Base-by-base conservation (phyloP, 139 green algal species). In the Mesotaenium endlicherianum region DNA sequence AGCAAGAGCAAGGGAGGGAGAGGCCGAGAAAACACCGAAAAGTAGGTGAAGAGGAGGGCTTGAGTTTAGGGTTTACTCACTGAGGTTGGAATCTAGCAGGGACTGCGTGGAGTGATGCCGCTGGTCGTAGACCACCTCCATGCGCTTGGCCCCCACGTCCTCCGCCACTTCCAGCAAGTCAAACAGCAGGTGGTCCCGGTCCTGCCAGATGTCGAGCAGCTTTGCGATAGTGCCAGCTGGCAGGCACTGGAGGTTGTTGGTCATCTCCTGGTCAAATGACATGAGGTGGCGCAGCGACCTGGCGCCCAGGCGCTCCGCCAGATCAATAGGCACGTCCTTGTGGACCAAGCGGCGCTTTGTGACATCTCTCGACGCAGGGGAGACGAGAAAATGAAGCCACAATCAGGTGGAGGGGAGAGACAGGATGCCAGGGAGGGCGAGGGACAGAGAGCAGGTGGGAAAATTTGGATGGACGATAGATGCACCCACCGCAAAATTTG, bases 161-260 rank as follows among this genome's bases (percentile, higher is more conserved):
- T 94, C 92, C 26, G 88, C 90, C 42, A 93, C 39, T 81, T 93
- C 92, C 45, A 88, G 38, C 40, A 93, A 77, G 64, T 93, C 90
- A 3, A 72, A 86, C 71, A 94, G 81, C 40, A 91, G 70, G 20
- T 82, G 79, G 8, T 57, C 69, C 8, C 36, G 53, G 30, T 84
- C 83, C 11, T 60, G 30, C 49, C 58, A 84, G 39, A 34, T 34
- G 34, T 80, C 50, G 2, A 87, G 53, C 1, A 86, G 76, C 36
- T 78, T 43, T 8, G 76, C 42, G 30, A 83, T 75, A 0, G 43
- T 42, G 45, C 58, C 57, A 11, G 59, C 57, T 45, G 81, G 67
- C 39, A 85, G 68, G 58, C 88, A 91, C 40, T 81, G 88, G 60
- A 92, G 78, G 30, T 72, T 49, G 43, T 70, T 53, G 11, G 78